Evolutionary conservation across 768 basidiomycete species (phyloP).

Genomic region (Podaxis rugospora): DNA sequence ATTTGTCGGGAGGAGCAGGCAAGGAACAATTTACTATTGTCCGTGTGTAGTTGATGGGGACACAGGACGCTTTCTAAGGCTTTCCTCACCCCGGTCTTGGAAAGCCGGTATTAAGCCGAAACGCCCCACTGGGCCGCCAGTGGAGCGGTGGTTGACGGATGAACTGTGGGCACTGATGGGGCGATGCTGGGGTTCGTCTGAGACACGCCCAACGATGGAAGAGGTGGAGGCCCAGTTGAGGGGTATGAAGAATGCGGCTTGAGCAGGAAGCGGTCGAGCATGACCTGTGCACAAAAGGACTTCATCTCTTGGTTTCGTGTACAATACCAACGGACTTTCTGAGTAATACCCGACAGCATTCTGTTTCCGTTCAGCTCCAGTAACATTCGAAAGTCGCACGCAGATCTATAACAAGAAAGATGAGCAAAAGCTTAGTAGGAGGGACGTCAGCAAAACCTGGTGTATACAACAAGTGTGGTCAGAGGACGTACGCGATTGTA

Average conservation of each 20-base stretch:
- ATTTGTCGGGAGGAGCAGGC: no score
- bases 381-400: no score
- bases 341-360: neutral
- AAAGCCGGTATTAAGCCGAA: constrained; percentile 26
- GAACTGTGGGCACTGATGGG: constrained; percentile 42
- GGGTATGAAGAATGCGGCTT: neutral
- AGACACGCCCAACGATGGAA: constrained; percentile 35
- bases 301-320: neutral
- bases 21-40: no score
- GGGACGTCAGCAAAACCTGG: no score
- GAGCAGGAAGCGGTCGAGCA: neutral
- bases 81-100: no score
- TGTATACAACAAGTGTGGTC: no score
- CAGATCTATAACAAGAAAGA: no score
- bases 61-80: no score
- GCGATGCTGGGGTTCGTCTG: constrained; percentile 41
- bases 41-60: no score
- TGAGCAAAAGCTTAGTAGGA: no score
- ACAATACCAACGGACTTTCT: neutral
- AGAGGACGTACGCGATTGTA: no score
- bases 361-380: no score
- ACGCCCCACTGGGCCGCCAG: constrained; percentile 34
- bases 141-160: constrained; percentile 37
- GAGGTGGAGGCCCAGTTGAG: constrained; percentile 24
- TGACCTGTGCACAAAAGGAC: neutral